Evolutionary conservation across 164 flowering plant genomes (phyloP), one percentile per base, ranked within the genome.

Genomic region (Berberis vulgaris): DNA sequence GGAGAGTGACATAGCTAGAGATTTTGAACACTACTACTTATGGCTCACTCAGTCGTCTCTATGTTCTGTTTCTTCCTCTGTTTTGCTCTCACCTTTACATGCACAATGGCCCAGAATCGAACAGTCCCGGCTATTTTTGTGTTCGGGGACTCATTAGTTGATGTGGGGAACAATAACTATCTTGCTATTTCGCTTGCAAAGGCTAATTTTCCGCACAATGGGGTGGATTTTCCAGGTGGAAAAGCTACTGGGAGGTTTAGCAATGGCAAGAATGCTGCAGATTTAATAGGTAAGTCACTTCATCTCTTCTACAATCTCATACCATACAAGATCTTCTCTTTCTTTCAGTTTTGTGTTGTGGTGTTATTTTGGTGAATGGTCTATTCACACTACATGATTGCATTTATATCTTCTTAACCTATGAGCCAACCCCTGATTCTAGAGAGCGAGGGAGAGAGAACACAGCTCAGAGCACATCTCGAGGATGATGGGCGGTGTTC

Each of bases 91-190:
- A 46, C 49, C 49, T 46, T 46, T 46, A 46, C 49, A 5, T 46
- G 49, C 49, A 5, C 49, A 46, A 46, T 46, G 49, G 49, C 81
- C 8, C 57, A 72, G 26, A 78, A 71, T 56, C 70, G 67, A 57
- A 41, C 26, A 61, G 89, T 79, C 45, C 85, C 87, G 8, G 94
- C 85, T 0, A 10, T 78, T 43, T 91, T 71, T 49, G 78, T 85
- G 57, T 82, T 91, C 43, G 97, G 97, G 57, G 97, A 91, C 72
- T 91, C 93, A 0, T 60, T 84, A 3, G 85, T 81, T 3, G 97
- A 91, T 47, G 97, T 85, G 3, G 96, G 96, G 40, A 91, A 85
- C 82, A 91, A 88, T 76, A 91, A 86, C 44, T 52, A 82, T 72
- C 67, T 91, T 6, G 43, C 60, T 7, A n/a, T 81, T n/a, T 80